Conservation (phyloP, 148 eudicot genomes). For the Chenopodium quinoa region DNA sequence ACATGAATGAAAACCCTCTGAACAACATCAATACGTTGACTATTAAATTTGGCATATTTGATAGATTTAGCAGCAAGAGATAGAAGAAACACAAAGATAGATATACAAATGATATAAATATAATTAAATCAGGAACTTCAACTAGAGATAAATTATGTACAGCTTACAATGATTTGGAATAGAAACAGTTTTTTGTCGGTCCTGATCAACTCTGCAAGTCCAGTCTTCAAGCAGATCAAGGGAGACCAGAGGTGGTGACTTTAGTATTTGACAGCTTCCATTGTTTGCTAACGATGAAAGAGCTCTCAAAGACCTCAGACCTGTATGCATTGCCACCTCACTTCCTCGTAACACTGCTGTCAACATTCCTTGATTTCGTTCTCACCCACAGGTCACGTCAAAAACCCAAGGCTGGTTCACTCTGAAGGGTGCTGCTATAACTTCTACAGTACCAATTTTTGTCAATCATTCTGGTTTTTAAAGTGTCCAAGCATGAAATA, state of each 20-base stretch:
- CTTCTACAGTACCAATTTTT: background rate
- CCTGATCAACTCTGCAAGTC: constrained; percentile 12
- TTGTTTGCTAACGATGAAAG: constrained; percentile 13
- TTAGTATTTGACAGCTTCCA: constrained; percentile 19
- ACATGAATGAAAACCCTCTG: background rate
- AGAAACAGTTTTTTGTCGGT: background rate
- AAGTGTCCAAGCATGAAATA: background rate
- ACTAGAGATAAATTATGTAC: background rate
- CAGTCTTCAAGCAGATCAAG: constrained; percentile 31
- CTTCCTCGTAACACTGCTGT: constrained; percentile 20
- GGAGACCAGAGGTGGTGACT: constrained; percentile 30
- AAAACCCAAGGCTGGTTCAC: background rate
- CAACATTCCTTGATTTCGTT: constrained; percentile 15
- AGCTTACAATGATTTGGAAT: constrained; percentile 10
- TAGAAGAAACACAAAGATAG: background rate
- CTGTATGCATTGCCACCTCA: background rate
- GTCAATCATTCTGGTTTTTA: background rate
- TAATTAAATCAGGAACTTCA: background rate
- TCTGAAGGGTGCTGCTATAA: background rate
- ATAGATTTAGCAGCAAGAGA: background rate
- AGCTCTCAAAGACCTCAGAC: constrained; percentile 19
- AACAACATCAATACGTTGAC: background rate
- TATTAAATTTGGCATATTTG: background rate
- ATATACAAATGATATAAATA: background rate
- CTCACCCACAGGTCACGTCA: background rate